Base-by-base conservation (phyloP, 495 filamentous ascomycete species). In the Chaetomium fimeti region DNA sequence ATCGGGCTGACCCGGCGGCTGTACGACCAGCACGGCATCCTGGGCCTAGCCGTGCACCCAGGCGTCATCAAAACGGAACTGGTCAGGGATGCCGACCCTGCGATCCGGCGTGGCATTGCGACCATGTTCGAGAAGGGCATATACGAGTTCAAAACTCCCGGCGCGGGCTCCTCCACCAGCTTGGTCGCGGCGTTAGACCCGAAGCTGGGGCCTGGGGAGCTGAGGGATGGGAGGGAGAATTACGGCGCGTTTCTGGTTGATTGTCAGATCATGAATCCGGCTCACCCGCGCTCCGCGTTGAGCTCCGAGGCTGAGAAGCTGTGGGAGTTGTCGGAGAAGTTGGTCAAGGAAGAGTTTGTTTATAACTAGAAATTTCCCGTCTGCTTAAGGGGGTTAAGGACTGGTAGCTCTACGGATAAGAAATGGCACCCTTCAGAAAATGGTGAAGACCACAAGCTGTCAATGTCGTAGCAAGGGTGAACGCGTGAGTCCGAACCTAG, bases 241-340 rank as follows among this genome's bases (percentile, higher is more conserved):
- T 55, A 28, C 3, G 52, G 52, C 3, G 52, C 28, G 27, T 55
- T 24, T n/a, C 11, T 55, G 16, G 52, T 13, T 2, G 27, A 55
- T 55, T 55, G 52, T 36, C 52, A 55, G 28, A 36, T 55, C 11
- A 28, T 55, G 18, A 27, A 15, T 27, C 52, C 27, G 20, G 7
- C 13, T 5, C 32, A 36, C 12, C 29, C 52, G 16, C 4, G 52
- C 9, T 27, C 52, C 4, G 52, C 32, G 28, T 32, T 15, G 16
- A 36, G 27, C 36, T 27, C 5, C 20, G 52, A 55, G 52, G 52
- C 52, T 0, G 52, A 55, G 52, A 55, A 15, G 28, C 20, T 55
- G 52, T 55, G 52, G 52, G 52, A 36, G 52, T 18, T 55, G 27
- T 55, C 52, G 20, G 52, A 55, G 52, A 8, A 15, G 52, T 55